Conservation (phyloP, 306 rosid genomes). For the Myrica gale region DNA sequence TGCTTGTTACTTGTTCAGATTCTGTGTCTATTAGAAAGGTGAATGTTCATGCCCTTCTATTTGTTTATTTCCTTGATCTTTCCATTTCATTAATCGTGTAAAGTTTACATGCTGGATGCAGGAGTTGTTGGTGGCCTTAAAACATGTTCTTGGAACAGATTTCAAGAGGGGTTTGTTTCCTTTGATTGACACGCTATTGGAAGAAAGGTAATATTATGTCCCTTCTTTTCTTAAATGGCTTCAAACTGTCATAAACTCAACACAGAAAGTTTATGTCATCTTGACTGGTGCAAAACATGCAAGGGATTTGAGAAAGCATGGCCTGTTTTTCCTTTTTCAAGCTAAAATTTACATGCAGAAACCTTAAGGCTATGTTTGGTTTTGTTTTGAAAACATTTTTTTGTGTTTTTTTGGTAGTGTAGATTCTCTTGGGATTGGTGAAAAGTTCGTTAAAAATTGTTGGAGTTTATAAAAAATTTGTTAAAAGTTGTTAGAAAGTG, state of each 20-base stretch:
- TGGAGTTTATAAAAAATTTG: too few species aligned
- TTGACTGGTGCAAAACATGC: background rate
- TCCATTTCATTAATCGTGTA: background rate
- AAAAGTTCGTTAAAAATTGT: too few species aligned
- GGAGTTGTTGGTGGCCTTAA: slow-evolving; percentile 90
- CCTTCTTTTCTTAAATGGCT: background rate
- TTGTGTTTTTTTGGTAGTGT: too few species aligned
- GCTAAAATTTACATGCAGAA: background rate
- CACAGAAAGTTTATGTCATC: background rate
- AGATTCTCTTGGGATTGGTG: too few species aligned
- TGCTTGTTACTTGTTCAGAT: slow-evolving; percentile 96
- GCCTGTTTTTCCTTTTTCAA: background rate
- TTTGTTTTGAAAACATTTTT: too few species aligned
- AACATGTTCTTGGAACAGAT: slow-evolving; percentile 99
- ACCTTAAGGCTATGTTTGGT: too few species aligned
- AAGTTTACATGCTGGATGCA: slow-evolving; percentile 47
- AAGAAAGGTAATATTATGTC: slow-evolving; percentile 70
- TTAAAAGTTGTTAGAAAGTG: too few species aligned
- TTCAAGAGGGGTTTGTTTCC: slow-evolving; percentile 99
- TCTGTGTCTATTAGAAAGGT: slow-evolving; percentile 98
- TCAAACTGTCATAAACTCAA: background rate
- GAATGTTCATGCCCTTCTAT: slow-evolving; percentile 16
- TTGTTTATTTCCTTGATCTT: slow-evolving; percentile 17
- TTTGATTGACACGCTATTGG: slow-evolving; percentile 85
- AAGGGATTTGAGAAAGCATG: background rate